Base-by-base conservation (phyloP, 2,329 filamentous ascomycete species). In the Aspergillus glaucus region DNA sequence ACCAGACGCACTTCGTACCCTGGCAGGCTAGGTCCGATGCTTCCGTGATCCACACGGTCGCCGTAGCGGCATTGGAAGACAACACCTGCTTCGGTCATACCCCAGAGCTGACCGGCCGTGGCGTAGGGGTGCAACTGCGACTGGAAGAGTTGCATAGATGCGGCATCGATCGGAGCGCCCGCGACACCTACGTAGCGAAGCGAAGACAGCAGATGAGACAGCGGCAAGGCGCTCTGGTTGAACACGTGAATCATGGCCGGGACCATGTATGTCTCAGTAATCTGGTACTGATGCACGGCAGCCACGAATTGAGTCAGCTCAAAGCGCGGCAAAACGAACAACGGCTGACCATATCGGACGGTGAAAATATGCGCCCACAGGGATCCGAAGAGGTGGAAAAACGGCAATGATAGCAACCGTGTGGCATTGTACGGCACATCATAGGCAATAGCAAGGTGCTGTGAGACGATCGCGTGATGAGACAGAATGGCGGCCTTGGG, bases 401-500 rank as follows among this genome's bases (percentile, higher is more conserved):
- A 74, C 10, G 76, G 77, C 24, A 78, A 70, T 47, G 67, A 74
- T 52, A 76, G 69, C 7, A 80, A 60, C 32, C 75, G 69, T 26
- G 65, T 69, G 6, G 73, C 68, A 37, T 69, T 55, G 51, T 56
- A 75, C 12, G 51, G 76, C 42, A 50, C 73, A 45, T 61, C 66
- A 47, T 57, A 74, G 55, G 59, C 68, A 63, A 58, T 75, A 64
- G 39, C 70, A 61, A 50, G 65, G 54, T 50, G 70, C 60, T 81
- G 76, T 1, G 80, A 76, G 17, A 80, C 68, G 40, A 82, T 71
- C 42, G 82, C 81, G 54, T 75, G 68, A 59, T 85, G 82, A 0
- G 79, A 77, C 45, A 83, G 63, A 54, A 77, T 70, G 4, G 80
- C 79, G 0, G 78, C 79, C 59, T 84, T 85, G 5, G 81, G 80